Evolutionary conservation across 768 basidiomycete species (phyloP), one percentile per base, ranked within the genome.

Genomic region (Cystofilobasidium bisporidii): DNA sequence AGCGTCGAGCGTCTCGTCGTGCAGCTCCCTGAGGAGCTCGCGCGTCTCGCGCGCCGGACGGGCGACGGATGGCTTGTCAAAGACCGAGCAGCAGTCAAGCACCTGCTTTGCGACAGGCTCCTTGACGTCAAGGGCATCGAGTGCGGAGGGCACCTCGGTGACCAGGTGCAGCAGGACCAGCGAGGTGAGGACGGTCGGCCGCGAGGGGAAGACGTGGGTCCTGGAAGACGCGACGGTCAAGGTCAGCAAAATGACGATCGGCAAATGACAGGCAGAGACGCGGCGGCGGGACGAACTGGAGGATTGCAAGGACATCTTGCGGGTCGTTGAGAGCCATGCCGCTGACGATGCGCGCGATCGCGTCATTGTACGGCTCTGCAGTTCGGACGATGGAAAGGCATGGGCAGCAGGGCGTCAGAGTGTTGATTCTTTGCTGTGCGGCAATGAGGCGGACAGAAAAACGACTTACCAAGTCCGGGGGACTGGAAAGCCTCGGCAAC

Each of bases 41-140:
- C 86, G 81, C 2, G 91, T 86, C 73, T 93, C 90, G 53, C 91
- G 80, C 10, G 89, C 87, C 0, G 89, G 90, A 56, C 90, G 80
- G 14, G 88, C 81, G 50, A 93, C 84, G 24, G 82, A 80, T 2
- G 88, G 84, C 41, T 83, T 83, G 50, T 91, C 89, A 69, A 81
- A 85, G 3, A 68, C 61, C 1, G 81, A 83, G 0, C 83, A 81
- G 72, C 86, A 84, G 70, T 87, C 86, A 61, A 84, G 79, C 3
- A 87, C 81, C 75, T 91, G 91, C 75, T 86, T 83, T 0, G 87
- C 84, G 3, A 92, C 83, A 48, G 78, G 82, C 9, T 81, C 81
- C 38, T 87, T 77, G 8, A 87, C 71, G 3, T 81, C 81, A 3
- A 89, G 79, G 62, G 82, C 81, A 77, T 86, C 82, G 81, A 91